Percentiles rank a stretch among this genome's conserved stretches.
These are phyloP conservation scores for Yueomyces sp. DNA, from an alignment of 1,139 yeast species.

Conservation along the genomic window DNA sequence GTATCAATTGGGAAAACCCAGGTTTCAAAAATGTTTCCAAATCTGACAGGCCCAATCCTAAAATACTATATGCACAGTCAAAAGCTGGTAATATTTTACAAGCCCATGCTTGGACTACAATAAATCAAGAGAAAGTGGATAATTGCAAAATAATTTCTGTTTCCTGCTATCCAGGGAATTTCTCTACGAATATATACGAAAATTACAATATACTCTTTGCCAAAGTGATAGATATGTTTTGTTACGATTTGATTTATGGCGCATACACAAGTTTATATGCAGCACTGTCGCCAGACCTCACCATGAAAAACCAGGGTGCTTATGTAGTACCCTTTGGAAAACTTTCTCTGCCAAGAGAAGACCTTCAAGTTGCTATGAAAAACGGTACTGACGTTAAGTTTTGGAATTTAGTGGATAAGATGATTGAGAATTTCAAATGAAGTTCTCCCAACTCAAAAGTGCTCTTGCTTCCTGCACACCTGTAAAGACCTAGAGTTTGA, in stretches of 20 bases:
- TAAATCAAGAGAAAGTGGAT: conserved; percentile 22
- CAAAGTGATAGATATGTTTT: conserved; percentile 5
- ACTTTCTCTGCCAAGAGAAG: conserved; percentile 19
- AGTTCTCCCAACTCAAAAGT: background rate
- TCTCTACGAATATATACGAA: conserved; percentile 31
- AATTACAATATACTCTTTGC: conserved; percentile 9
- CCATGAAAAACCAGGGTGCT: conserved; percentile 24
- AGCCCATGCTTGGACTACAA: conserved; percentile 29
- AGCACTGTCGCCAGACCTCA: conserved; percentile 28
- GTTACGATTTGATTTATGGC: conserved; percentile 25
- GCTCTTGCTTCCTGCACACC: too few relatives aligned
- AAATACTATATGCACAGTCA: conserved; percentile 28
- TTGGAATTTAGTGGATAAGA: conserved; percentile 15
- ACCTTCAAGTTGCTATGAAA: conserved; percentile 13
- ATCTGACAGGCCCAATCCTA: conserved; percentile 10
- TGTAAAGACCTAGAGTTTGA: too few relatives aligned
- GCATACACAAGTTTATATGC: conserved; percentile 28
- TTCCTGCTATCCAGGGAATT: conserved; percentile 35
- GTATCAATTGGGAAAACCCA: conserved; percentile 31
- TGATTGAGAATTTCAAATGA: conserved; percentile 3
- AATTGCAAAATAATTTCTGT: conserved; percentile 26
- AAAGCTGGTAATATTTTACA: conserved; percentile 34
- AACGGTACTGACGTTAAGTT: conserved; percentile 17
- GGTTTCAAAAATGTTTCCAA: conserved; percentile 18
- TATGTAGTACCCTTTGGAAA: conserved; percentile 23